Conservation (phyloP, 2,329 filamentous ascomycete species). For the Cladosporium colombiae region DNA sequence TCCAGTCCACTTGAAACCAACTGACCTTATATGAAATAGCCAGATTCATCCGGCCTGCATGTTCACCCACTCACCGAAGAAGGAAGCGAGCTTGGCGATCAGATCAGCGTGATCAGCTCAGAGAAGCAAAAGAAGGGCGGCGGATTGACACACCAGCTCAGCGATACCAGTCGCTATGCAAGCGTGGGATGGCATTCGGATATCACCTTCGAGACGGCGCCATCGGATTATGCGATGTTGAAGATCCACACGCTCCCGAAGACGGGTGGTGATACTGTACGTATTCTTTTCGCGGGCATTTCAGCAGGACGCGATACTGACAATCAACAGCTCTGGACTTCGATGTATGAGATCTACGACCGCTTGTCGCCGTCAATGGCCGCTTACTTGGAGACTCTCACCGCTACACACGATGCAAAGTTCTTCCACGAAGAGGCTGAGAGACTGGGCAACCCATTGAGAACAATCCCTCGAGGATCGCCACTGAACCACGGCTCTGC, state of each 20-base stretch:
- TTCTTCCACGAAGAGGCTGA: conserved; percentile 29
- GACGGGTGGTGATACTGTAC: conserved; percentile 77
- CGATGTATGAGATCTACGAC: conserved; percentile 67
- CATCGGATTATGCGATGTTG: conserved; percentile 85
- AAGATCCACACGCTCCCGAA: conserved; percentile 80
- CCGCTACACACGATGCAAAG: conserved; percentile 50
- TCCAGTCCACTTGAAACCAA: neutral
- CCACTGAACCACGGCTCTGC: conserved; percentile 21
- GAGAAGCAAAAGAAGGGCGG: conserved; percentile 58
- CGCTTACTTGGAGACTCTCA: conserved; percentile 60
- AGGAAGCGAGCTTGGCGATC: conserved; percentile 54
- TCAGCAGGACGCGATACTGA: conserved; percentile 24
- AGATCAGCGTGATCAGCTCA: conserved; percentile 59
- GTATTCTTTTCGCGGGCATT: conserved; percentile 25
- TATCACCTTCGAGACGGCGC: conserved; percentile 83
- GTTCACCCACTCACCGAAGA: conserved; percentile 58
- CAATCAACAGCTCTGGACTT: conserved; percentile 60
- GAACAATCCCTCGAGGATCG: conserved; percentile 24
- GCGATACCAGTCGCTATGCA: conserved; percentile 53
- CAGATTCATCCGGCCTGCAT: conserved; percentile 53
- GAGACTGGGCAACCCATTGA: conserved; percentile 14
- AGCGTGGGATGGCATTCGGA: conserved; percentile 83
- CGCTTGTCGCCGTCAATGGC: conserved; percentile 59
- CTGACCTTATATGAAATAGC: conserved; percentile 33
- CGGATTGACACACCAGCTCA: conserved; percentile 55